Evolutionary conservation across 1,284 basidiomycete genomes (phyloP).

Genomic region (Wolfiporia cocos): DNA sequence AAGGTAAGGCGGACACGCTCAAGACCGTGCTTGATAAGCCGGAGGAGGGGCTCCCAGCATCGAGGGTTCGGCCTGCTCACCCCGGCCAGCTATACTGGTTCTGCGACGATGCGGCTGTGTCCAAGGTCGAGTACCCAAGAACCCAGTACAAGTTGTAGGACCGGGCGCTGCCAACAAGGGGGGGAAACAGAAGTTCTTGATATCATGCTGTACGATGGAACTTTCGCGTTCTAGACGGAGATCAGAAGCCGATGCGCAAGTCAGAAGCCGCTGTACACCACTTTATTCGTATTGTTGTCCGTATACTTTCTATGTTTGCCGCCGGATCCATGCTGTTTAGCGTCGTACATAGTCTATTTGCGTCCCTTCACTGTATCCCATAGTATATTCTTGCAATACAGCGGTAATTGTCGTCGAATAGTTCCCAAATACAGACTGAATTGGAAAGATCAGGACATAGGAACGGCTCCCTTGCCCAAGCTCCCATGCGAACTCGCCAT

Average conservation of each 20-base stretch:
- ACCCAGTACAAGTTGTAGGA: conserved; percentile 47
- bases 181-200: too few species aligned
- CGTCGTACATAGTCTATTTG: neutral
- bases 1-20: conserved; percentile 79
- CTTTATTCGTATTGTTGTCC: conserved; percentile 8
- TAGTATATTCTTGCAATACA: too few species aligned
- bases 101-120: conserved; percentile 75
- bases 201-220: conserved; percentile 3
- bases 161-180: too few species aligned
- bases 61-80: conserved; percentile 71
- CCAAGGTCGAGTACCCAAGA: conserved; percentile 52
- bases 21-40: conserved; percentile 75
- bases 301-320: conserved; percentile 5
- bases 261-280: conserved; percentile 9
- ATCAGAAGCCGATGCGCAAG: conserved; percentile 4
- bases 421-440: too few species aligned
- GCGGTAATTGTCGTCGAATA: too few species aligned
- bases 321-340: neutral
- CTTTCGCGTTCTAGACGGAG: conserved; percentile 3
- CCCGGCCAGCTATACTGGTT: conserved; percentile 93
- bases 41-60: conserved; percentile 77
- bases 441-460: too few species aligned
- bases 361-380: too few species aligned
- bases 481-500: neutral
- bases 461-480: too few species aligned